These are phyloP conservation scores for Fusarium gaditjirri DNA, from an alignment of 2,329 filamentous ascomycete genomes.

Conservation along the genomic window DNA sequence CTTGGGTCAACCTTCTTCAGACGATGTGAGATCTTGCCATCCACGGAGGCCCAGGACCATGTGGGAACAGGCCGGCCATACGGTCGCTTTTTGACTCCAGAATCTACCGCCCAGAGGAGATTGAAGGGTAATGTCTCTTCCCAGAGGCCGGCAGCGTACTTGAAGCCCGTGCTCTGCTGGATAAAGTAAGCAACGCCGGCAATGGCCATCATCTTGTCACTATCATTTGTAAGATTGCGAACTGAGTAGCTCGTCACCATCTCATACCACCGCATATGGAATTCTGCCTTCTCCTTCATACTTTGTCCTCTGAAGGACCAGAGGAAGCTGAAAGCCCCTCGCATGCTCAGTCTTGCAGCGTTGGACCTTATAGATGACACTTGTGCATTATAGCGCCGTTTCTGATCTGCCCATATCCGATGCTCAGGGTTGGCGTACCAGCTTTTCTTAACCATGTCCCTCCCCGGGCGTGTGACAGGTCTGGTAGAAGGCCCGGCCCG, in stretches of 20 bases:
- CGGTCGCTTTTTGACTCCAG: neutral
- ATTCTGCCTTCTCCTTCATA: neutral
- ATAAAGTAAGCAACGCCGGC: neutral
- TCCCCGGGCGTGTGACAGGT: fast-evolving
- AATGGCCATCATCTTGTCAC: neutral
- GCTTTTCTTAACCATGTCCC: fast-evolving
- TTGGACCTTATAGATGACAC: neutral
- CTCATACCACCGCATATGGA: neutral
- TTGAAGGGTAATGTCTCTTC: fast-evolving
- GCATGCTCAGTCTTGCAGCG: fast-evolving
- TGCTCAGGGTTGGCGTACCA: neutral
- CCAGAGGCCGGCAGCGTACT: neutral
- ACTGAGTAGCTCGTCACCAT: neutral
- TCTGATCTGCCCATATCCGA: fast-evolving
- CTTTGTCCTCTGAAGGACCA: neutral
- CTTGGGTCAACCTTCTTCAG: fast-evolving
- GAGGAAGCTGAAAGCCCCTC: fast-evolving
- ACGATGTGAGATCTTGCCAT: neutral
- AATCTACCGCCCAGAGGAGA: neutral
- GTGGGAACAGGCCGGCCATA: neutral
- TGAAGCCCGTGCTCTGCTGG: fast-evolving
- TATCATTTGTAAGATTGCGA: fast-evolving
- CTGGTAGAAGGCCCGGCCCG: neutral
- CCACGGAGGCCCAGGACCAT: neutral
- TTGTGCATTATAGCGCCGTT: fast-evolving